Percentiles rank a stretch among this genome's conserved stretches.
Conservation (phyloP, 2,329 filamentous ascomycete genomes). For the Verticillium zaregamsianum region DNA sequence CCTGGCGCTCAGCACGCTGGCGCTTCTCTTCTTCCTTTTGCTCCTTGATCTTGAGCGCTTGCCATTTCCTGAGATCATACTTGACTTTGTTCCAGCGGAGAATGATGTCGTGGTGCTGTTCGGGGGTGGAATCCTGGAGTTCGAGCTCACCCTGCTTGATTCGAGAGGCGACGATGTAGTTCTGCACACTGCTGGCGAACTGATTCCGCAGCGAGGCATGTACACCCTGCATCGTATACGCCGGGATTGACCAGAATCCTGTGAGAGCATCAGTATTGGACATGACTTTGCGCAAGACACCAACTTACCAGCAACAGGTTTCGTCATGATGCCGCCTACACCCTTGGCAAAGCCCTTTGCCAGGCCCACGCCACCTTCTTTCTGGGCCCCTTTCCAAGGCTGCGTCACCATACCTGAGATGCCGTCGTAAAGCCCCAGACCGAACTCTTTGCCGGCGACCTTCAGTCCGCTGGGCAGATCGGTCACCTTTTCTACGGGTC, state of each 20-base stretch:
- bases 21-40: constrained; percentile 26
- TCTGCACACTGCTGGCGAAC: constrained; percentile 67
- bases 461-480: constrained; percentile 71
- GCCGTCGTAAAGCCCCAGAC: constrained; percentile 74
- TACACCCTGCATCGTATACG: constrained; percentile 78
- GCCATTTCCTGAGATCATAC: constrained; percentile 56
- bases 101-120: constrained; percentile 63
- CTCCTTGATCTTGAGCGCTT: constrained; percentile 46
- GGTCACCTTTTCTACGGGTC: constrained; percentile 74
- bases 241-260: constrained; percentile 68
- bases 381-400: constrained; percentile 57
- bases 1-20: constrained; percentile 16
- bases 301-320: constrained; percentile 69
- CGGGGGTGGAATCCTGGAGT: constrained; percentile 43
- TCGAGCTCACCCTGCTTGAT: constrained; percentile 73
- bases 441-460: constrained; percentile 75
- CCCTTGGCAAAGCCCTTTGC: constrained; percentile 80
- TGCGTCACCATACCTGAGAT: constrained; percentile 78
- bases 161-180: constrained; percentile 75
- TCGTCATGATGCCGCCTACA: constrained; percentile 74
- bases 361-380: constrained; percentile 53
- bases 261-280: neutral
- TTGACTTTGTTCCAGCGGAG: constrained; percentile 59
- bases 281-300: neutral
- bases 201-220: constrained; percentile 71